These are phyloP conservation scores for Teratosphaeria gauchensis DNA, from an alignment of 2,329 filamentous ascomycete species.

Conservation along the genomic window DNA sequence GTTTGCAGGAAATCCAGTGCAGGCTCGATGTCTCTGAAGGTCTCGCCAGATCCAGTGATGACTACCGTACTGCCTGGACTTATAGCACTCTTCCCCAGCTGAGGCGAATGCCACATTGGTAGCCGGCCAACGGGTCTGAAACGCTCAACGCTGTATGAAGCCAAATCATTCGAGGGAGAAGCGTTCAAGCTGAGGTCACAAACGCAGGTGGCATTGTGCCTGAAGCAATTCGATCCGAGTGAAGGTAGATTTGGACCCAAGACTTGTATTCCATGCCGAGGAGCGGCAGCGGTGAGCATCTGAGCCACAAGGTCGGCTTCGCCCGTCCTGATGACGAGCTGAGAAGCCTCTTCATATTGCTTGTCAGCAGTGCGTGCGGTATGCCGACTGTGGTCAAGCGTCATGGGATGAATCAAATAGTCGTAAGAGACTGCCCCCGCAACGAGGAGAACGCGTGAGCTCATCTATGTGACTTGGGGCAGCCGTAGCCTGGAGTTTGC, in stretches of 20 bases:
- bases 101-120: conserved; percentile 21
- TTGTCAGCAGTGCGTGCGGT: conserved; percentile 2
- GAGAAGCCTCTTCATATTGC: conserved; percentile 9
- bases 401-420: conserved; percentile 23
- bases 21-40: conserved; percentile 22
- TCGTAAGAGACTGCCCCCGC: conserved; percentile 25
- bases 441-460: conserved; percentile 19
- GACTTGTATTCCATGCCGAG: conserved; percentile 21
- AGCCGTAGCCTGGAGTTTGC: not conserved
- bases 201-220: conserved; percentile 22
- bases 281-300: conserved; percentile 24
- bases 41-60: conserved; percentile 24
- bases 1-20: conserved; percentile 25
- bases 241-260: conserved; percentile 18
- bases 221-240: conserved; percentile 15
- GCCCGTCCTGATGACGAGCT: conserved; percentile 22
- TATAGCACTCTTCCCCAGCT: conserved; percentile 11
- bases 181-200: conserved; percentile 16
- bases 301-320: conserved; percentile 24
- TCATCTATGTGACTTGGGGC: conserved; percentile 8
- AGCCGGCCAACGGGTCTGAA: conserved; percentile 17
- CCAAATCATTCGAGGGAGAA: not conserved
- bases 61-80: conserved; percentile 18
- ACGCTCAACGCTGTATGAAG: conserved; percentile 11
- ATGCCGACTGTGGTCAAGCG: not conserved